Conservation (phyloP, 1,284 basidiomycete genomes). For the Leccinum pachyderme region DNA sequence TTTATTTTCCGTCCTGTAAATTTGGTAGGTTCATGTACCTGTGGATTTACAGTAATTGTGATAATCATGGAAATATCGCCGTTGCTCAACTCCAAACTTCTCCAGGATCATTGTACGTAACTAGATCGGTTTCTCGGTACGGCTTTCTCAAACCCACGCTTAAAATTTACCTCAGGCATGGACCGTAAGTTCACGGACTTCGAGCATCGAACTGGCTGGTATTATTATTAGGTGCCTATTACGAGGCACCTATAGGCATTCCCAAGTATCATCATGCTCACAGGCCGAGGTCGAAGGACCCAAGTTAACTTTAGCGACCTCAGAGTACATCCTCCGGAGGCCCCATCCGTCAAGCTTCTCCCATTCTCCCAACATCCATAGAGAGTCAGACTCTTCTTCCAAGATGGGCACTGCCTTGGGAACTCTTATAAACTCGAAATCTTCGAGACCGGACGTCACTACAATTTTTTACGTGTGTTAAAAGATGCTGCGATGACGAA, state of each 20-base stretch:
- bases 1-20: no score
- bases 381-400: conserved; percentile 5
- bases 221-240: not conserved
- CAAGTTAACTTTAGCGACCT: conserved; percentile 14
- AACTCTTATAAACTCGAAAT: conserved; percentile 26
- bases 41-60: not conserved
- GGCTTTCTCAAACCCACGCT: not conserved
- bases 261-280: conserved; percentile 18
- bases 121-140: not conserved
- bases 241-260: conserved; percentile 12
- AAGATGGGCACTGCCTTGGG: conserved; percentile 19
- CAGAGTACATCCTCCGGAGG: conserved; percentile 25
- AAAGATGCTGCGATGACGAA: not conserved
- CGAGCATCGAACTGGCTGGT: not conserved
- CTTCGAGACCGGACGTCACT: conserved; percentile 13
- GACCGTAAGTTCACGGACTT: not conserved
- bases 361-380: conserved; percentile 18
- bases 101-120: not conserved
- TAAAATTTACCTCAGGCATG: not conserved
- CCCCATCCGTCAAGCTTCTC: conserved; percentile 18
- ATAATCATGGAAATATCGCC: not conserved
- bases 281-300: not conserved
- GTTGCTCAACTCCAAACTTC: not conserved
- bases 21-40: no score
- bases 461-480: not conserved